phyloP scores from a whole-genome alignment of 2,329 filamentous ascomycete genomes.

The Alternaria burnsii region DNA sequence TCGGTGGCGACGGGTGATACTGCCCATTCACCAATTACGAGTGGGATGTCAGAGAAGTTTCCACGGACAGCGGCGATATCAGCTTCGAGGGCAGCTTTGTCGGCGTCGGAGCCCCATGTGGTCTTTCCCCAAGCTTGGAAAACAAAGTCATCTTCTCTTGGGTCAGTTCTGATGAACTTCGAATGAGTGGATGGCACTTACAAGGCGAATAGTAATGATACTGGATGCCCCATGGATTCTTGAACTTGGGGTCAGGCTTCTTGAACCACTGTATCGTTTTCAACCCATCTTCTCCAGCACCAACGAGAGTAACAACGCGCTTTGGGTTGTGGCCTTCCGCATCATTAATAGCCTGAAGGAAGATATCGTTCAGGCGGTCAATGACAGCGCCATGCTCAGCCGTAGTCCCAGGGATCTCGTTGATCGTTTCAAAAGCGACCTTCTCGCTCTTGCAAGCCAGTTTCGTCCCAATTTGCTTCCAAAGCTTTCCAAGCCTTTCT shows the following conservation, averaged over 20 bases:
- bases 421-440: constrained; percentile 67
- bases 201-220: constrained; percentile 70
- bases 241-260: constrained; percentile 55
- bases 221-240: constrained; percentile 67
- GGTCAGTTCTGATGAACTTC: background rate
- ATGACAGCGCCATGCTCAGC: constrained; percentile 60
- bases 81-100: constrained; percentile 59
- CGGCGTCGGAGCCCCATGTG: constrained; percentile 65
- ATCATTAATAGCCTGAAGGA: constrained; percentile 62
- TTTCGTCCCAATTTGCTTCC: constrained; percentile 65
- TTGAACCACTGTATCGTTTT: constrained; percentile 66
- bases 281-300: constrained; percentile 59
- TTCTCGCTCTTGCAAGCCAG: constrained; percentile 63
- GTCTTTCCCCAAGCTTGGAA: constrained; percentile 65
- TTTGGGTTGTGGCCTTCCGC: constrained; percentile 65
- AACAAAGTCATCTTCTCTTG: constrained; percentile 45
- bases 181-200: constrained; percentile 36
- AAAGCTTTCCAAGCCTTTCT: constrained; percentile 64
- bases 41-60: constrained; percentile 65
- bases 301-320: constrained; percentile 65
- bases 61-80: constrained; percentile 62
- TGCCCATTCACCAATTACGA: constrained; percentile 67
- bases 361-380: constrained; percentile 66
- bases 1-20: constrained; percentile 62
- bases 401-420: constrained; percentile 65